Evolutionary conservation across 352 stramenopile species (phyloP), one percentile per base, ranked within the genome.

Genomic region (Pythium coloratum): DNA sequence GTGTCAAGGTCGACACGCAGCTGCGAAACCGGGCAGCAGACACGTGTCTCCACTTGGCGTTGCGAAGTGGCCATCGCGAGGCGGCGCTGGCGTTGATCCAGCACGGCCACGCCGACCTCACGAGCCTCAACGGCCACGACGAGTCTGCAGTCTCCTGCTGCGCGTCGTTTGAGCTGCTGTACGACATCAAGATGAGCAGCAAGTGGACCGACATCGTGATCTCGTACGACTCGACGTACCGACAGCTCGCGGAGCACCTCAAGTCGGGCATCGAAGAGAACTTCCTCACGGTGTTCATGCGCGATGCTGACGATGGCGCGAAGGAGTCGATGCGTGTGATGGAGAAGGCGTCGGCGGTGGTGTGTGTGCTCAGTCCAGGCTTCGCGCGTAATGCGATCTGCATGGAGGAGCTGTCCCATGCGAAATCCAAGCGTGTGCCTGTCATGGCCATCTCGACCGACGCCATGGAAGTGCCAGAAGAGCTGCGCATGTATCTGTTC

Each of bases 371-470:
- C 7, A 92, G 73, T 38, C 80, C 80, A 26, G 80, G 77, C 3
- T 95, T 93, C 56, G 82, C 84, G 49, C 69, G 81, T 33, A 88
- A 75, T 56, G 67, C 76, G 2, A 59, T 85, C n/a, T 92, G 84
- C 42, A 90, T 92, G 84, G 80, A 93, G 50, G 86, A 95, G 56
- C 73, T 95, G 10, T 76, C 85, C 3, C 86, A 80, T 55, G 86
- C 86, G 26, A 95, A 93, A 64, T 73, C 85, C 59, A 77, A 80
- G 59, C 75, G 86, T 40, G 73, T 93, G 14, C 76, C 83, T 57
- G 79, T 91, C n/a, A 75, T 93, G 42, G 81, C 86, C 10, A 89
- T 91, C 38, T 91, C 82, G 28, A 87, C 77, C 53, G 86, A 90
- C 42, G 62, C 71, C 2, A 75, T 85, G 49, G 76, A 69, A 26